Percentiles rank a stretch among this genome's conserved stretches.
Evolutionary conservation across 1,284 basidiomycete genomes (phyloP).

Genomic region (Boletus calvinii): DNA sequence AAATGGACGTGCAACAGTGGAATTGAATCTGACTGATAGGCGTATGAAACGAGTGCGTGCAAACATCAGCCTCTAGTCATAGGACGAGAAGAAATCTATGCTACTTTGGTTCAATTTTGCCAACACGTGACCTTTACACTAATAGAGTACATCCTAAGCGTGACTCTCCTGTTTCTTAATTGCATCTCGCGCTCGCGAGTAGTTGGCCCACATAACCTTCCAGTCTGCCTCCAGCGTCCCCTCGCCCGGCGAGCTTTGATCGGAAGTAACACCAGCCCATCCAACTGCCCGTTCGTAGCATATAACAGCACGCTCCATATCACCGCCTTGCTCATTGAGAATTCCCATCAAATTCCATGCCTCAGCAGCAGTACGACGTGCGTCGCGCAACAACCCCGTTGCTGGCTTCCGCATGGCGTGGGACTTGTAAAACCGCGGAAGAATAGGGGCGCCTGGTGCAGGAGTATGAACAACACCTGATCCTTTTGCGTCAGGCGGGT

Average conservation of each 20-base stretch:
- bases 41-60: constrained; percentile 3
- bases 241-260: constrained; percentile 45
- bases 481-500: constrained; percentile 38
- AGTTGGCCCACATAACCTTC: constrained; percentile 50
- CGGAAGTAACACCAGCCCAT: constrained; percentile 55
- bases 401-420: constrained; percentile 55
- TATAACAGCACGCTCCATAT: constrained; percentile 44
- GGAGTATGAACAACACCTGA: constrained; percentile 43
- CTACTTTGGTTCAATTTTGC: too few relatives aligned
- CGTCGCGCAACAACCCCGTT: constrained; percentile 61
- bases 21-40: constrained; percentile 18
- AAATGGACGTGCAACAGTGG: constrained; percentile 47
- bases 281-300: constrained; percentile 61
- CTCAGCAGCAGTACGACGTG: constrained; percentile 66
- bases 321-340: constrained; percentile 42
- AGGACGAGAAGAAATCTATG: too few relatives aligned
- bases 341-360: constrained; percentile 63
- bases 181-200: constrained; percentile 40
- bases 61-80: constrained; percentile 25
- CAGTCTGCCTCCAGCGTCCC: constrained; percentile 58
- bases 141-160: not conserved
- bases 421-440: constrained; percentile 46
- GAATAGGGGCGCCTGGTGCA: constrained; percentile 42
- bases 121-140: too few relatives aligned
- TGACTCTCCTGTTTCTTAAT: constrained; percentile 7